These are phyloP conservation scores for Vigna nakashimae DNA, from an alignment of 306 rosid species.

Conservation along the genomic window DNA sequence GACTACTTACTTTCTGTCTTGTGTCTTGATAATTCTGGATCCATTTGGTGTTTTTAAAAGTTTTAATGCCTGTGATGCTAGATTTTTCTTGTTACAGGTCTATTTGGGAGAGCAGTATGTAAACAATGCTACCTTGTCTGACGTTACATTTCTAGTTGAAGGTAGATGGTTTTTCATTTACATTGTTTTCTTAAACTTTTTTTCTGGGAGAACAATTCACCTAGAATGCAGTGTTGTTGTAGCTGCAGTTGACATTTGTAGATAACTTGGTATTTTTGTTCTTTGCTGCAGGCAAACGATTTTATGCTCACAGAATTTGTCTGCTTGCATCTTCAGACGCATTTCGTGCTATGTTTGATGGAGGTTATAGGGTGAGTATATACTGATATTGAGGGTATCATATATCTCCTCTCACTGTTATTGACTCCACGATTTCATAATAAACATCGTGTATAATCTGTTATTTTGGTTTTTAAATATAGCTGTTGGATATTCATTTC, in stretches of 20 bases:
- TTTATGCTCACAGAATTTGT: conserved; percentile 93
- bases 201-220: background rate
- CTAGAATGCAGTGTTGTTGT: conserved; percentile 16
- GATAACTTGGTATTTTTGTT: background rate
- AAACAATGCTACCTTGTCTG: conserved; percentile 72
- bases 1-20: background rate
- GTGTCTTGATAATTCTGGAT: background rate
- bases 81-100: conserved; percentile 63
- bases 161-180: conserved; percentile 53
- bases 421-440: conserved; percentile 15
- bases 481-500: background rate
- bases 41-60: background rate
- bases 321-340: conserved; percentile 96
- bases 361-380: conserved; percentile 84
- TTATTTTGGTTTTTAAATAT: background rate
- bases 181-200: conserved; percentile 4
- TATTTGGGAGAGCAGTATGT: conserved; percentile 90
- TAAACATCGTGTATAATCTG: background rate
- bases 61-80: conserved; percentile 16
- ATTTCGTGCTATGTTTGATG: conserved; percentile 98
- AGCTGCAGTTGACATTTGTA: conserved; percentile 16
- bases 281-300: conserved; percentile 72
- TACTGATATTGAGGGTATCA: background rate
- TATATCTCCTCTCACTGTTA: background rate
- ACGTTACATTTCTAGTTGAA: conserved; percentile 86